A percentile compares a stretch with the other conserved stretches of the same genome.
phyloP scores from a whole-genome alignment of 768 basidiomycete species.

The Rhodotorula toruloides region DNA sequence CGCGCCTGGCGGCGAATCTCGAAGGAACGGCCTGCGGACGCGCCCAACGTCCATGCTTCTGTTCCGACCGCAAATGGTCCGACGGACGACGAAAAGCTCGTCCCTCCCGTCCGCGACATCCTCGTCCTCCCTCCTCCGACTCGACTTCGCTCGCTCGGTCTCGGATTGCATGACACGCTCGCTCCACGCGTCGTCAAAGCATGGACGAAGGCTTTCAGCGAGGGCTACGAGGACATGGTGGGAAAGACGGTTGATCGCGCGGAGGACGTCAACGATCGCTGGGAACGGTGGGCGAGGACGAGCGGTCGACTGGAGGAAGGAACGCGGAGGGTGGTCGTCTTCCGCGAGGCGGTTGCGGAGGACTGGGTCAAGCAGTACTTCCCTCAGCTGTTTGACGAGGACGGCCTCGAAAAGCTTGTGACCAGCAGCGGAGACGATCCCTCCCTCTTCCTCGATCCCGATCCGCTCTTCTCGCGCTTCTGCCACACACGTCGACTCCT shows the following conservation, averaged over 20 bases:
- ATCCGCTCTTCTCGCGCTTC: slow-evolving; percentile 59
- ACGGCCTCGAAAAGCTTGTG: background rate
- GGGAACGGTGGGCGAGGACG: slow-evolving; percentile 23
- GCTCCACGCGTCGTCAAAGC: slow-evolving; percentile 1
- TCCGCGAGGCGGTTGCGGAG: slow-evolving; percentile 25
- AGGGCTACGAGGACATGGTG: slow-evolving; percentile 27
- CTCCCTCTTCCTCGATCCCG: slow-evolving; percentile 47
- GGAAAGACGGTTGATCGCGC: slow-evolving; percentile 1
- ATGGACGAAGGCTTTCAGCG: slow-evolving; percentile 27
- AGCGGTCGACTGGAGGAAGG: slow-evolving; percentile 16
- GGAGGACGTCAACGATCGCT: slow-evolving; percentile 8
- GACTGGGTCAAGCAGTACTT: no score
- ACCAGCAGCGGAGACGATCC: background rate
- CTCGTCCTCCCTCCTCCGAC: slow-evolving; percentile 35
- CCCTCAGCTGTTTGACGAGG: no score
- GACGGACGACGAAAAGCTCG: background rate
- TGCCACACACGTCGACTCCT: slow-evolving; percentile 30
- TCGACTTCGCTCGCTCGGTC: slow-evolving; percentile 8
- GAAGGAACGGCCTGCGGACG: slow-evolving; percentile 22
- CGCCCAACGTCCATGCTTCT: slow-evolving; percentile 9
- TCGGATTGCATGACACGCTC: slow-evolving; percentile 28
- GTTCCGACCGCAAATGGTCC: background rate
- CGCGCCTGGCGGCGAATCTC: slow-evolving; percentile 23
- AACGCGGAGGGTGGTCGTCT: slow-evolving; percentile 25
- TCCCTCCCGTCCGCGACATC: slow-evolving; percentile 30